These are phyloP conservation scores for Aspergillus neoniger DNA, from an alignment of 2,329 filamentous ascomycete genomes.

Conservation along the genomic window DNA sequence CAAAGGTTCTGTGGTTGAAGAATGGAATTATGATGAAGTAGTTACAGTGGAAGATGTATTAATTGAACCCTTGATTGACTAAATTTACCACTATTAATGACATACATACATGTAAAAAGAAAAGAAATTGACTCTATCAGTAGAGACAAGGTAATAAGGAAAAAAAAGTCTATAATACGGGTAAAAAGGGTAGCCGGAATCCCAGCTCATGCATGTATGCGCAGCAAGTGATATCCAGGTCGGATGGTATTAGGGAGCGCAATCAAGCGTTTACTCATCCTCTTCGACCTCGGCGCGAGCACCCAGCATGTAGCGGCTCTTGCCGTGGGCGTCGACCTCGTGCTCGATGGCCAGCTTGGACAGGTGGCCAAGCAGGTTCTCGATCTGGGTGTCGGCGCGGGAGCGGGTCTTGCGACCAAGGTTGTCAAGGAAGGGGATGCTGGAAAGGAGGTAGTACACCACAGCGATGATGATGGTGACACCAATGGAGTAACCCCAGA, in stretches of 20 bases:
- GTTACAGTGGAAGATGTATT: background rate
- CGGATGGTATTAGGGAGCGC: conserved; percentile 27
- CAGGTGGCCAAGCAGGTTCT: conserved; percentile 56
- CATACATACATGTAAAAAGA: conserved; percentile 46
- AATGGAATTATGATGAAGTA: background rate
- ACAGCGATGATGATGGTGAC: conserved; percentile 56
- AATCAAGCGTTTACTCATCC: conserved; percentile 43
- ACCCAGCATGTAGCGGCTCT: conserved; percentile 47
- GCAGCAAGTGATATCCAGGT: conserved; percentile 40
- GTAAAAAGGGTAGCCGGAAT: conserved; percentile 25
- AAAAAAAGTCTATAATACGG: conserved; percentile 44
- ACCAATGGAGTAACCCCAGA: conserved; percentile 57
- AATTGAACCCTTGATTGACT: conserved; percentile 37
- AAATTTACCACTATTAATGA: conserved; percentile 45
- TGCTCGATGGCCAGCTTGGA: conserved; percentile 56
- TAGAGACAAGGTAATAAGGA: conserved; percentile 34
- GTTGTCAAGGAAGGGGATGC: conserved; percentile 51
- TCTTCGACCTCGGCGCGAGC: conserved; percentile 46
- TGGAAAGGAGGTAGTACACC: conserved; percentile 53
- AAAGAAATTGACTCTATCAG: conserved; percentile 37
- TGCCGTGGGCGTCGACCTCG: conserved; percentile 50
- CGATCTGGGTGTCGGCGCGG: conserved; percentile 55
- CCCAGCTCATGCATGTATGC: conserved; percentile 34
- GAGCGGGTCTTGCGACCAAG: conserved; percentile 55
- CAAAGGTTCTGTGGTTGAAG: background rate